These are phyloP conservation scores for Penicillium italicum DNA, from an alignment of 2,329 filamentous ascomycete genomes.

Conservation along the genomic window DNA sequence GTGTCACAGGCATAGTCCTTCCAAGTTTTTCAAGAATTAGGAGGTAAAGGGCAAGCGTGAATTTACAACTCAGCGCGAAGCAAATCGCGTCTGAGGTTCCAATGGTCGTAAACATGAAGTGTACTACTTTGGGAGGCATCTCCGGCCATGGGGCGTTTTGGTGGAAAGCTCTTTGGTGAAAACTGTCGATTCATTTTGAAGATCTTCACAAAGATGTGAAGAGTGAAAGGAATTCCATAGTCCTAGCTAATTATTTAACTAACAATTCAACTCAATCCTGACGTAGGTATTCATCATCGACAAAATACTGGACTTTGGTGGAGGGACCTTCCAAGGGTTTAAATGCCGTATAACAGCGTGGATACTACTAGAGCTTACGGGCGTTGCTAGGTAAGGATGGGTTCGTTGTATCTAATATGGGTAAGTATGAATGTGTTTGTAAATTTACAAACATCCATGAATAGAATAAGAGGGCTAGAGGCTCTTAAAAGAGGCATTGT, in stretches of 20 bases:
- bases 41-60: background rate
- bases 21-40: background rate
- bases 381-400: too few species aligned
- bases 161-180: background rate
- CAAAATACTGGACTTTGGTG: background rate
- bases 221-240: background rate
- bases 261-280: background rate
- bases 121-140: background rate
- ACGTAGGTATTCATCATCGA: background rate
- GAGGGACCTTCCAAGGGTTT: too few species aligned
- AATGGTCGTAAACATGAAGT: background rate
- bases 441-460: too few species aligned
- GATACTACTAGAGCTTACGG: too few species aligned
- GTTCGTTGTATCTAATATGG: too few species aligned
- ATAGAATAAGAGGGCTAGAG: slow-evolving; percentile 25
- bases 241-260: background rate
- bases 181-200: background rate
- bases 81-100: background rate
- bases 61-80: background rate
- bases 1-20: background rate
- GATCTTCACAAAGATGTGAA: background rate
- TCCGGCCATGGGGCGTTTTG: background rate
- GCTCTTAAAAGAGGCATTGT: slow-evolving; percentile 22
- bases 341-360: too few species aligned
- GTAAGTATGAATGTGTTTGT: too few species aligned